Evolutionary conservation across 225 moss, liverwort and hornwort genomes (phyloP).

Genomic region (Pleurozium schreberi): DNA sequence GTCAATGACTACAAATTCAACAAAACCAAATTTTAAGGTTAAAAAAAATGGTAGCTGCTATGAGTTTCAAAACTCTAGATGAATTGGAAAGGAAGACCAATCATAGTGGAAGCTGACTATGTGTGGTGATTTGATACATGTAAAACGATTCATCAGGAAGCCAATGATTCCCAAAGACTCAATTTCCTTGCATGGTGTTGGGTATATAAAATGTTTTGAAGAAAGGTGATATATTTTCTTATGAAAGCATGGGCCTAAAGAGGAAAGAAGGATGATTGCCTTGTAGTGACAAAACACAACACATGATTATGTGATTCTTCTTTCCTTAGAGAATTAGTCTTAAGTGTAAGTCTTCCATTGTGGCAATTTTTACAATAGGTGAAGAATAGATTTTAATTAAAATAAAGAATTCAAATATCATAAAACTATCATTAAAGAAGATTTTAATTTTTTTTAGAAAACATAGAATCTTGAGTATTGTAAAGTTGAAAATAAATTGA

Average conservation of each 20-base stretch:
- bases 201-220: background rate
- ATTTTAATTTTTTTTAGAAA: background rate
- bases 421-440: background rate
- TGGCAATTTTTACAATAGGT: background rate
- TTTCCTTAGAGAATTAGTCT: background rate
- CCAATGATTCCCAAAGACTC: fast-evolving
- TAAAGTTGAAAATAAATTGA: background rate
- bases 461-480: fast-evolving
- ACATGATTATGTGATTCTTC: too few species aligned
- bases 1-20: background rate
- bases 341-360: background rate
- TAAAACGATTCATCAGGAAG: background rate
- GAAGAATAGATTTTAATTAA: background rate
- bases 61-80: too few species aligned
- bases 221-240: too few species aligned
- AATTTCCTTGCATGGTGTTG: fast-evolving
- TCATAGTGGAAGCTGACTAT: fast-evolving
- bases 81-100: background rate
- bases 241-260: background rate
- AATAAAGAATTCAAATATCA: too few species aligned
- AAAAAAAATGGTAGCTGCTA: background rate
- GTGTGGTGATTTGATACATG: background rate
- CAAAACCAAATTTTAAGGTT: background rate
- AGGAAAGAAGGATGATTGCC: background rate
- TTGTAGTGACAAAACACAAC: background rate